phyloP scores from a whole-genome alignment of 179 eudicot genomes.

The Camellia oleifera region DNA sequence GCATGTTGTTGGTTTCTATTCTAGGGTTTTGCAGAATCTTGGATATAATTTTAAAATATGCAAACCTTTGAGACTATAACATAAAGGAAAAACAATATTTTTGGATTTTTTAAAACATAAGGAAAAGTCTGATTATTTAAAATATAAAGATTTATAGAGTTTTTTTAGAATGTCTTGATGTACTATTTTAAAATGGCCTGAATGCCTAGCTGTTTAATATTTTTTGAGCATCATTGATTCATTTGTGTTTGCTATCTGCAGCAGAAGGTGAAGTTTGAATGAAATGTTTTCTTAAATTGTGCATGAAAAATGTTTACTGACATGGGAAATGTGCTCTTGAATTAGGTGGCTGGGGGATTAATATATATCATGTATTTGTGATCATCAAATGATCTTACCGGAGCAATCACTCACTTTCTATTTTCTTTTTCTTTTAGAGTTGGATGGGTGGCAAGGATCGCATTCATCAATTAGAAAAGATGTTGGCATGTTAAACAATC shows the following conservation, averaged over 20 bases:
- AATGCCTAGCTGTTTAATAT: neutral
- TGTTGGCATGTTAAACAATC: neutral
- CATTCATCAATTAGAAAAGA: neutral
- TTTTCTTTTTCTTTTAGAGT: neutral
- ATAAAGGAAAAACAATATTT: neutral
- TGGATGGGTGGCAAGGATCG: neutral
- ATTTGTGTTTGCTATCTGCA: neutral
- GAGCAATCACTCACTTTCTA: neutral
- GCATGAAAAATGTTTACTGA: neutral
- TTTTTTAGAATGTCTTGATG: neutral
- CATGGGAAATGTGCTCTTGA: neutral
- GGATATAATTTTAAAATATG: neutral
- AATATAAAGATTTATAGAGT: neutral
- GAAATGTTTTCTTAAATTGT: neutral
- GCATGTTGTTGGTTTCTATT: neutral
- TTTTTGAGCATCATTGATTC: neutral
- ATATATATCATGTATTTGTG: neutral
- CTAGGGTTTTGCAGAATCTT: neutral
- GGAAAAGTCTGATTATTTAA: neutral
- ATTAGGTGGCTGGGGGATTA: neutral
- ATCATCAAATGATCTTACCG: neutral
- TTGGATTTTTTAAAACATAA: neutral
- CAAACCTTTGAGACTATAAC: neutral
- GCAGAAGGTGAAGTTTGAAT: conserved; percentile 3
- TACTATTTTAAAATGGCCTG: neutral